A percentile compares a stretch with the other conserved stretches of the same genome.
phyloP scores from a whole-genome alignment of 495 filamentous ascomycete genomes.

The Aspergillus haitiensis region DNA sequence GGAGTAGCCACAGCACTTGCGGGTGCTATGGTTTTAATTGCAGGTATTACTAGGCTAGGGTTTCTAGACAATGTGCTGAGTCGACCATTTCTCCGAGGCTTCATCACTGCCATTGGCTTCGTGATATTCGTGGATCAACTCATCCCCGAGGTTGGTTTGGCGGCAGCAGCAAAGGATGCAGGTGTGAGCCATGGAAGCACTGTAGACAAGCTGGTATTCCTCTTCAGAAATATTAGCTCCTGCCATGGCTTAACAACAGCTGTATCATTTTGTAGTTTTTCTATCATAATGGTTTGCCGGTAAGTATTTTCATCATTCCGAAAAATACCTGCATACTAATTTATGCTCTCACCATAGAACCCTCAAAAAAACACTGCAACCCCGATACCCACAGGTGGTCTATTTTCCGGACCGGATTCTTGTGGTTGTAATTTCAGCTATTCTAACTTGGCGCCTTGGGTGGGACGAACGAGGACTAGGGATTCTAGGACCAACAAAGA shows the following conservation, averaged over 20 bases:
- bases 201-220: constrained; percentile 78
- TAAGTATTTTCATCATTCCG: constrained; percentile 34
- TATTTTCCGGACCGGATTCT: constrained; percentile 92
- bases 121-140: constrained; percentile 95
- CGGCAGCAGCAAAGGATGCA: constrained; percentile 54
- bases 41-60: constrained; percentile 81
- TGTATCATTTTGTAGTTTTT: constrained; percentile 77
- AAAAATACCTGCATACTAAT: constrained; percentile 4
- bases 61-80: constrained; percentile 95
- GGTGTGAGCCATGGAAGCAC: constrained; percentile 78
- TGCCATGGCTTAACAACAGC: constrained; percentile 71
- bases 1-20: constrained; percentile 88
- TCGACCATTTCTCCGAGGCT: constrained; percentile 86
- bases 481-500: constrained; percentile 77
- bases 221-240: constrained; percentile 62
- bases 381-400: constrained; percentile 74
- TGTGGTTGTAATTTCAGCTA: constrained; percentile 81
- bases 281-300: constrained; percentile 84
- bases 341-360: constrained; percentile 48
- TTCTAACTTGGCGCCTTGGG: constrained; percentile 72
- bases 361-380: constrained; percentile 79
- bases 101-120: constrained; percentile 94
- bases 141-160: constrained; percentile 83
- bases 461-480: constrained; percentile 83
- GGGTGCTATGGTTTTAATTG: constrained; percentile 80